Percentiles rank a stretch among this genome's conserved stretches.
phyloP scores from a whole-genome alignment of 441 rosid species.

The Populus hybrid region DNA sequence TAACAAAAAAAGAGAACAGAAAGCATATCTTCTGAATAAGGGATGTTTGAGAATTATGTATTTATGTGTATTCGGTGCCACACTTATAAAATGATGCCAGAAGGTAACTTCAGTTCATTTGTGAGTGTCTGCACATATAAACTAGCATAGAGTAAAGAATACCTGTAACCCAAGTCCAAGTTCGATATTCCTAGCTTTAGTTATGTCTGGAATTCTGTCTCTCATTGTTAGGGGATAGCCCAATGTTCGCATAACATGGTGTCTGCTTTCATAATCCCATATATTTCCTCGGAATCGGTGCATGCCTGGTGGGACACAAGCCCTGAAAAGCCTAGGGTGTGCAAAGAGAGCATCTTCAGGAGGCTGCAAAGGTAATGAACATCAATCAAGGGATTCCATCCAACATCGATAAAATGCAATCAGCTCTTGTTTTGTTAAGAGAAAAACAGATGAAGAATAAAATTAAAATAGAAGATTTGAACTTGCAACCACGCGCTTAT shows the following conservation, averaged over 20 bases:
- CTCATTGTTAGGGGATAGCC: conserved; percentile 69
- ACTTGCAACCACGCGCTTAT: neutral
- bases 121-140: neutral
- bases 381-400: conserved; percentile 4
- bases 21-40: neutral
- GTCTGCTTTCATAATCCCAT: conserved; percentile 93
- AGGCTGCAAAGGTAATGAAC: conserved; percentile 42
- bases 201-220: conserved; percentile 81
- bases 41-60: neutral
- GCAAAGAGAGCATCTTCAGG: conserved; percentile 92
- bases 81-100: neutral
- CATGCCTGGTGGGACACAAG: conserved; percentile 96
- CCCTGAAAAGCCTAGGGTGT: conserved; percentile 96
- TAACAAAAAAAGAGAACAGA: neutral
- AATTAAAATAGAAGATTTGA: neutral
- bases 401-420: neutral
- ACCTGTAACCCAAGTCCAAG: conserved; percentile 98
- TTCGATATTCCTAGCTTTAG: conserved; percentile 92
- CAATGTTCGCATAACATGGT: conserved; percentile 64
- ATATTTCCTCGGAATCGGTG: conserved; percentile 94
- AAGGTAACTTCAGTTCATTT: neutral
- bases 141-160: neutral
- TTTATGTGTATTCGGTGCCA: too few species aligned
- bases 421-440: neutral
- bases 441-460: neutral